Evolutionary conservation across 495 filamentous ascomycete species (phyloP).

Genomic region (Pseudoneurospora amorphoporcata): DNA sequence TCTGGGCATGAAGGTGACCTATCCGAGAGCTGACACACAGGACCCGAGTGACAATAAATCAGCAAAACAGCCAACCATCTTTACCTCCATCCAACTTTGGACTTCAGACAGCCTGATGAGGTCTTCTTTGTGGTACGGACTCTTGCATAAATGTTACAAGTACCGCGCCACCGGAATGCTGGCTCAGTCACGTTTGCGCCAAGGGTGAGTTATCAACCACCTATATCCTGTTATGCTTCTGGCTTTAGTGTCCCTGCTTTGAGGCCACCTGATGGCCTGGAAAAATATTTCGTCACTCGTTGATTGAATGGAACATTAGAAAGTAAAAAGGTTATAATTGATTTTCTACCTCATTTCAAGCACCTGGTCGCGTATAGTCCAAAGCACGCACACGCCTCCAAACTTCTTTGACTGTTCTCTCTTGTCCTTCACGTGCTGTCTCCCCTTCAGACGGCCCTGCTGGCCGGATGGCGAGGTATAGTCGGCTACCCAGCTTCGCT

Average conservation of each 20-base stretch:
- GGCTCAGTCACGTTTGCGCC: background rate
- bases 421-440: constrained; percentile 51
- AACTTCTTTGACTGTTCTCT: constrained; percentile 55
- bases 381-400: constrained; percentile 53
- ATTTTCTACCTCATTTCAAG: constrained; percentile 2
- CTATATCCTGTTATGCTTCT: background rate
- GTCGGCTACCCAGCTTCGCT: constrained; percentile 46
- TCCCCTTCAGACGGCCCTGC: constrained; percentile 50
- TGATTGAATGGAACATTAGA: background rate
- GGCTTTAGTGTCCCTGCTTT: background rate
- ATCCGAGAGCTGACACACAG: background rate
- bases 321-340: background rate
- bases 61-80: background rate
- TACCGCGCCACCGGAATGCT: background rate
- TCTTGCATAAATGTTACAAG: background rate
- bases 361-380: constrained; percentile 45
- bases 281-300: background rate
- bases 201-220: background rate
- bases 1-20: constrained; percentile 18
- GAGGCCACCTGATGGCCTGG: background rate
- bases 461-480: constrained; percentile 58
- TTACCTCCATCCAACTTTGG: background rate
- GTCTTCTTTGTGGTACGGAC: background rate
- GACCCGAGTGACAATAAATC: background rate
- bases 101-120: background rate